A percentile compares a stretch with the other conserved stretches of the same genome.
Evolutionary conservation across 805 yeast genomes (phyloP).

Genomic region (Myxozyma melibiosi): DNA sequence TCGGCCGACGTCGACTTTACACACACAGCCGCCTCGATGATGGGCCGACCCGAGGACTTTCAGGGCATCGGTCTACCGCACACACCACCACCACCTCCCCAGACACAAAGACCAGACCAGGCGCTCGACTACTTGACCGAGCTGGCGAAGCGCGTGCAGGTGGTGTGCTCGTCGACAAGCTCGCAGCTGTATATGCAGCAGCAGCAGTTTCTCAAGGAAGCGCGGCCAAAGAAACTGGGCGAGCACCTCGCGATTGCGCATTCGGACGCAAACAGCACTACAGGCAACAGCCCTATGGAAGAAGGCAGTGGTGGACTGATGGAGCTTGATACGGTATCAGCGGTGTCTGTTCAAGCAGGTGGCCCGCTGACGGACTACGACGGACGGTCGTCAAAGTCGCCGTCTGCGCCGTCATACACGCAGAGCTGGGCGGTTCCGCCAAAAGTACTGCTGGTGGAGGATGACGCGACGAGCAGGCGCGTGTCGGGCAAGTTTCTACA

Average conservation of each 20-base stretch:
- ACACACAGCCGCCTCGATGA: slow-evolving; percentile 16
- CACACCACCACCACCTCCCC: slow-evolving; percentile 1
- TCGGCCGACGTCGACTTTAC: slow-evolving; percentile 25
- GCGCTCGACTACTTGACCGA: slow-evolving; percentile 28
- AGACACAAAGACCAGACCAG: slow-evolving; percentile 16
- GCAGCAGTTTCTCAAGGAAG: slow-evolving; percentile 29
- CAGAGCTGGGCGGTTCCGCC: slow-evolving; percentile 46
- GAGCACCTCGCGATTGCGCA: slow-evolving; percentile 13
- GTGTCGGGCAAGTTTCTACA: slow-evolving; percentile 78
- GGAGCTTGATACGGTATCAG: slow-evolving; percentile 26
- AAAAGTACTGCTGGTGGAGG: slow-evolving; percentile 57
- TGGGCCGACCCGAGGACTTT: slow-evolving; percentile 25
- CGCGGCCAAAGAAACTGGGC: slow-evolving; percentile 19
- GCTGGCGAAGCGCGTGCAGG: slow-evolving; percentile 30
- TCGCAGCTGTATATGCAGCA: slow-evolving; percentile 34
- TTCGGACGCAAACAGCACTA: slow-evolving; percentile 16
- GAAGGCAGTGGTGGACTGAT: slow-evolving; percentile 10
- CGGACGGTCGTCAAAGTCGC: slow-evolving; percentile 25
- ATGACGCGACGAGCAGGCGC: slow-evolving; percentile 66
- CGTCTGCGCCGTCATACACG: slow-evolving; percentile 19
- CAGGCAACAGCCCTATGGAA: slow-evolving; percentile 23
- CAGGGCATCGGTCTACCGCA: slow-evolving; percentile 14
- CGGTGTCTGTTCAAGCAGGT: too few species aligned
- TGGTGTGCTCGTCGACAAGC: slow-evolving; percentile 27
- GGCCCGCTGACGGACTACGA: too few species aligned